Evolutionary conservation across 352 stramenopile genomes (phyloP).

Genomic region (Pythium utonaiense): DNA sequence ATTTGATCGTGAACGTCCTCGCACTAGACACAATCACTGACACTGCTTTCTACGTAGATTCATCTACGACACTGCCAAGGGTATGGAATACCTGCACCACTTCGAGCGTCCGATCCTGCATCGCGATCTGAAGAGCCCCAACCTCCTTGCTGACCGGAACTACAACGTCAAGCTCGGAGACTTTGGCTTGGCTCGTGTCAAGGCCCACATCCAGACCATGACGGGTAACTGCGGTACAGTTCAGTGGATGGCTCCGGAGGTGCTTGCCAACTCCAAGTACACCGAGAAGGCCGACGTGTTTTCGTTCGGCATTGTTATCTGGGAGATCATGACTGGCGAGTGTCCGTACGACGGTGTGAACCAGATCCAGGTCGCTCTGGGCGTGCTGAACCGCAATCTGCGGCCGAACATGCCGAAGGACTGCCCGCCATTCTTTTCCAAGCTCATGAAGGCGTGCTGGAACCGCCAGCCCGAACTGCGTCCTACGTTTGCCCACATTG

Average conservation of each 20-base stretch:
- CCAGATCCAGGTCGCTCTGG: conserved; percentile 69
- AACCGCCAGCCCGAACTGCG: conserved; percentile 66
- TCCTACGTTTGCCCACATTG: conserved; percentile 64
- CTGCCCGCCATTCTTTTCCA: conserved; percentile 62
- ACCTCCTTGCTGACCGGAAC: conserved; percentile 80
- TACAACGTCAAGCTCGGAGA: conserved; percentile 86
- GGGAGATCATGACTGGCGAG: conserved; percentile 85
- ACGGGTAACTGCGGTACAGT: conserved; percentile 82
- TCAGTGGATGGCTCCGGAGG: conserved; percentile 69
- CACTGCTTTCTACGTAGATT: conserved; percentile 25
- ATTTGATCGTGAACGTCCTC: too few species aligned
- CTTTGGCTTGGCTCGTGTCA: conserved; percentile 47
- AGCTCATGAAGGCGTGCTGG: conserved; percentile 74
- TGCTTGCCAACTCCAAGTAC: conserved; percentile 86
- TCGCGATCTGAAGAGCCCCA: conserved; percentile 82
- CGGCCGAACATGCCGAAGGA: conserved; percentile 59
- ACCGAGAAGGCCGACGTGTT: conserved; percentile 90
- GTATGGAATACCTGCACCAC: conserved; percentile 84
- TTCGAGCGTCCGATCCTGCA: conserved; percentile 84
- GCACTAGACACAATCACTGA: background rate
- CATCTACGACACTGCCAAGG: conserved; percentile 74
- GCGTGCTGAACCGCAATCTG: conserved; percentile 68
- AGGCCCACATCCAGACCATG: conserved; percentile 82
- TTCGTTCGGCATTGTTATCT: conserved; percentile 89
- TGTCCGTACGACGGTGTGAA: conserved; percentile 88